Percentiles rank a stretch among this genome's conserved stretches.
Evolutionary conservation across 2,329 filamentous ascomycete species (phyloP).

Genomic region (Hymenoscyphus linearis): DNA sequence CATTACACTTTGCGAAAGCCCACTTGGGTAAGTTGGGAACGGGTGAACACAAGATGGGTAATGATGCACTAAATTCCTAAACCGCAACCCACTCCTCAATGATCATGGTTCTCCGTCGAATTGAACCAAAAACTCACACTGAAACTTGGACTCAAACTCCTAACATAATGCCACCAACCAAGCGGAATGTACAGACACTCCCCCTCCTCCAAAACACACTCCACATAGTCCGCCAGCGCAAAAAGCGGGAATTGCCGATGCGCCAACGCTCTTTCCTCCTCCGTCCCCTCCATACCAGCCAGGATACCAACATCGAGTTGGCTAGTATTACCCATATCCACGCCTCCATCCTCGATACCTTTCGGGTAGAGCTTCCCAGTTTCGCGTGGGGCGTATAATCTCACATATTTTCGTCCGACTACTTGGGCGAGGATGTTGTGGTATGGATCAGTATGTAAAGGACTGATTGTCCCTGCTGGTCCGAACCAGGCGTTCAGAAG

Average conservation of each 20-base stretch:
- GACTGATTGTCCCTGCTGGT: slow-evolving; percentile 80
- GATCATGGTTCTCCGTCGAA: slow-evolving; percentile 1
- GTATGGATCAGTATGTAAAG: slow-evolving; percentile 88
- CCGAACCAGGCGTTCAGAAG: slow-evolving; percentile 91
- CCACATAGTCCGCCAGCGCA: slow-evolving; percentile 41
- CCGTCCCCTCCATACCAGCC: slow-evolving; percentile 51
- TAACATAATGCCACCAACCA: slow-evolving; percentile 98
- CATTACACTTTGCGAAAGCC: no score
- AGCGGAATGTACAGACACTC: slow-evolving; percentile 85
- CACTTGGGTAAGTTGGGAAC: no score
- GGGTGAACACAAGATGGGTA: neutral
- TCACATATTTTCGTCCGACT: slow-evolving; percentile 85
- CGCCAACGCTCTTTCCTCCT: slow-evolving; percentile 14
- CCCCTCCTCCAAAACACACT: slow-evolving; percentile 73
- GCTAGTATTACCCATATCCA: slow-evolving; percentile 93
- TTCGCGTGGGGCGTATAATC: slow-evolving; percentile 70
- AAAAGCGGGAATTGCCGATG: slow-evolving; percentile 23
- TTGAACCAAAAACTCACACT: slow-evolving; percentile 99
- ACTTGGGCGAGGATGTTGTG: slow-evolving; percentile 90
- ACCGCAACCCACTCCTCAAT: no score
- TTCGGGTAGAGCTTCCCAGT: slow-evolving; percentile 55
- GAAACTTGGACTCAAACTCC: slow-evolving; percentile 78
- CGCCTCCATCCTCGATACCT: slow-evolving; percentile 55
- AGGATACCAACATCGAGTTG: slow-evolving; percentile 67
- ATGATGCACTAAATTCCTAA: no score